Base-by-base conservation (phyloP, 176 grass and related monocot genomes). In the Paspalum vaginatum region DNA sequence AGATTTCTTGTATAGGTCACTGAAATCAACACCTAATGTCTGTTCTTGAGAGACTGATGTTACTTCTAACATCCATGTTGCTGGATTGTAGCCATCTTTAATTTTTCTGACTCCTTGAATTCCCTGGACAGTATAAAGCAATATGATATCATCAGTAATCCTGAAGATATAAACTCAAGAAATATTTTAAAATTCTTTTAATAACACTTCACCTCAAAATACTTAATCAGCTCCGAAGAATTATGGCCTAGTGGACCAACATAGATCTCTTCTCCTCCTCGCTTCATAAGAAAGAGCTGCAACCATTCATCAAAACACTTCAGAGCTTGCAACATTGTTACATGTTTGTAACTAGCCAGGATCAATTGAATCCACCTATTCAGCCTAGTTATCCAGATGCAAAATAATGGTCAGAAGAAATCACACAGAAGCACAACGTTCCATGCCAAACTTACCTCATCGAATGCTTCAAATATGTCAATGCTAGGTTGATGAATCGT, bases 401-500 rank as follows among this genome's bases (percentile, higher is more conserved):
- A 69, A 25, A 69, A n/a, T 47, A 69, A 47, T 69, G n/a, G 41
- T 24, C 47, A 16, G 21, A 48, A 70, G 22, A 49, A 26, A 49
- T 49, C 22, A 17, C 6, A 17, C 21, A 21, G 16, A 49, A 70
- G 13, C 48, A 49, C 44, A 26, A 49, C 1, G 7, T 49, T 26
- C 67, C 67, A 70, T 44, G 21, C 0, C 17, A 70, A 48, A 22
- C 81, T 65, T 26, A 97, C 94, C 91, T 97, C 94, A 88, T 97
- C 89, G 27, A 97, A 97, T 42, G 94, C 87, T 97, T 97, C 94
- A 88, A 97, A 97, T 70, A 97, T 94, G 75, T 97, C 94, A 79
- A 97, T 97, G 83, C 94, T 97, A 63, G 94, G 94, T 16, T 97
- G 94, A 86, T 97, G 94, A 84, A 97, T 97, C 7, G 94, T 97